Conservation (phyloP, 2,329 filamentous ascomycete species). For the Colletotrichum gloeosporioides region DNA sequence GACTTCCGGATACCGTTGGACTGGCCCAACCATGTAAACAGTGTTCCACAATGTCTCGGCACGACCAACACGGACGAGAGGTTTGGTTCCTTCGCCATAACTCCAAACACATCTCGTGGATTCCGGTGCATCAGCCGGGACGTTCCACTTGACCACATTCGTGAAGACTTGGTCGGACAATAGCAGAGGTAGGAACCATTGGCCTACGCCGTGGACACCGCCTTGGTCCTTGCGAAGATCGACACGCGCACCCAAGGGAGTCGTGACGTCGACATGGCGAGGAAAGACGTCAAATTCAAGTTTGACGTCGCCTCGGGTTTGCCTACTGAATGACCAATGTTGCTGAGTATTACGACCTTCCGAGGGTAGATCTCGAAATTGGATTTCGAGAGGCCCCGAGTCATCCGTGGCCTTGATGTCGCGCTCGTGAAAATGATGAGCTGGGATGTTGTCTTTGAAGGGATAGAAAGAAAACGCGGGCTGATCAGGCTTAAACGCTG, state of each 20-base stretch:
- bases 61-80: constrained; percentile 4
- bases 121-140: constrained; percentile 5
- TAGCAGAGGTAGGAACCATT: constrained; percentile 21
- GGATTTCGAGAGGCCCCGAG: background rate
- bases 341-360: constrained; percentile 13
- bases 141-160: constrained; percentile 16
- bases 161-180: constrained; percentile 3
- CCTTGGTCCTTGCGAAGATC: constrained; percentile 15
- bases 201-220: constrained; percentile 6
- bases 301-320: constrained; percentile 15
- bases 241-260: constrained; percentile 17
- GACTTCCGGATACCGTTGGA: constrained; percentile 3
- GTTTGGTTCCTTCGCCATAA: constrained; percentile 19
- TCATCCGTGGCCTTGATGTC: constrained; percentile 12
- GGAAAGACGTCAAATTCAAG: constrained; percentile 20
- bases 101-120: constrained; percentile 23
- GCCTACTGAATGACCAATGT: constrained; percentile 17
- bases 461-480: background rate
- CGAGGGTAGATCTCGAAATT: constrained; percentile 10
- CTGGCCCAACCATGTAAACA: constrained; percentile 22
- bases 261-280: constrained; percentile 8
- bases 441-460: background rate
- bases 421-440: background rate
- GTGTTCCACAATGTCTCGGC: constrained; percentile 7
- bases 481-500: background rate